phyloP scores from a whole-genome alignment of 1,139 yeast species.

The Yamadazyma dendronema region DNA sequence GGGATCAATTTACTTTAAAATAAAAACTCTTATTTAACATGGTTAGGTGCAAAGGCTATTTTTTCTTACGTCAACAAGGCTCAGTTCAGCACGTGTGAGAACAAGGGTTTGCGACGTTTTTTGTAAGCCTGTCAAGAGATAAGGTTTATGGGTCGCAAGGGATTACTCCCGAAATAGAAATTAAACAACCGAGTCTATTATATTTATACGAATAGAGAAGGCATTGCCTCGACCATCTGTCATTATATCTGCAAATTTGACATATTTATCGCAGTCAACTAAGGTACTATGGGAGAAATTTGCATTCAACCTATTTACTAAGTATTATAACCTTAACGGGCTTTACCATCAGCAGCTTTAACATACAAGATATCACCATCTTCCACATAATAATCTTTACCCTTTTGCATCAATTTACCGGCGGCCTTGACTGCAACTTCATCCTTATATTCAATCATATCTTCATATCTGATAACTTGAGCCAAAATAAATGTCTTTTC shows the following conservation, averaged over 20 bases:
- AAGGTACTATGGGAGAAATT: no score
- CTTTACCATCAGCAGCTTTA: slow-evolving; percentile 96
- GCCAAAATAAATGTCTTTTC: slow-evolving; percentile 51
- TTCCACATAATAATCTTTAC: slow-evolving; percentile 90
- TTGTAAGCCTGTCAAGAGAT: background rate
- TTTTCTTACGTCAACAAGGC: slow-evolving; percentile 1
- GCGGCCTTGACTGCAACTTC: slow-evolving; percentile 87
- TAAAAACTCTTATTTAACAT: no score
- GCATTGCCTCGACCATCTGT: no score
- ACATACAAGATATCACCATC: slow-evolving; percentile 86
- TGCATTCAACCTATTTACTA: background rate
- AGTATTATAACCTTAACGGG: slow-evolving; percentile 31
- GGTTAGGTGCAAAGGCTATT: slow-evolving; percentile 1
- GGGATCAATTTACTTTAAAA: no score
- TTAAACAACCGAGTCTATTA: no score
- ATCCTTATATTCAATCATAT: slow-evolving; percentile 70
- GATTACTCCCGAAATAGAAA: background rate
- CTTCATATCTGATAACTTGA: slow-evolving; percentile 46
- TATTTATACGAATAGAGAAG: no score
- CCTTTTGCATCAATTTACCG: slow-evolving; percentile 91
- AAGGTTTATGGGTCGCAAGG: background rate
- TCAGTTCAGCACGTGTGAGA: slow-evolving; percentile 3
- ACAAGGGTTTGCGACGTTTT: background rate
- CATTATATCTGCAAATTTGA: no score
- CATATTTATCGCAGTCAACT: no score